A percentile compares a stretch with the other conserved stretches of the same genome.
Conservation (phyloP, 306 rosid species). For the Prunus padus region DNA sequence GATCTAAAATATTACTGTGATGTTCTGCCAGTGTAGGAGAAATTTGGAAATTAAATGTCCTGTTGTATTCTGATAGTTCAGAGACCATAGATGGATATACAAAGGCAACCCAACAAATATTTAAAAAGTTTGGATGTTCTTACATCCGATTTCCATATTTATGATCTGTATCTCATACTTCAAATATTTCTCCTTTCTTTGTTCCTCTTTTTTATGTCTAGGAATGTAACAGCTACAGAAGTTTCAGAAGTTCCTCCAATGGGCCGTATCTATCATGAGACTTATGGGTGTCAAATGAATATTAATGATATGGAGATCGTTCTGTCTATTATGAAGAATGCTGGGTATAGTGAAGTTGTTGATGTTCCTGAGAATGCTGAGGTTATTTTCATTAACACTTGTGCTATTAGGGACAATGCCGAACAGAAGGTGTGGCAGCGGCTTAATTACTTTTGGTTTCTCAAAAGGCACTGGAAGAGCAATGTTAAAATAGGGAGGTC, state of each 20-base stretch:
- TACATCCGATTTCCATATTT: background rate
- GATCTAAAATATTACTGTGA: background rate
- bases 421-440: constrained; percentile 99
- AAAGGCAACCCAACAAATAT: background rate
- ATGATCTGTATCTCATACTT: background rate
- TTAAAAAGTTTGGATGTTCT: background rate
- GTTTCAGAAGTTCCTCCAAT: constrained; percentile 53
- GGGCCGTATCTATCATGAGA: constrained; percentile 92
- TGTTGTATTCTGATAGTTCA: background rate
- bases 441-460: constrained; percentile 99
- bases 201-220: constrained; percentile 20
- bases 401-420: constrained; percentile 97
- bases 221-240: constrained; percentile 50
- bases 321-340: constrained; percentile 79
- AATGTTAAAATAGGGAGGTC: constrained; percentile 81
- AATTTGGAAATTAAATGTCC: background rate
- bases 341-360: constrained; percentile 73
- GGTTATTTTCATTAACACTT: constrained; percentile 88
- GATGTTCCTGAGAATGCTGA: constrained; percentile 88
- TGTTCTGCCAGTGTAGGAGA: background rate
- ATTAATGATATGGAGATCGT: constrained; percentile 96
- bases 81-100: background rate
- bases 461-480: constrained; percentile 88
- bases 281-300: constrained; percentile 98
- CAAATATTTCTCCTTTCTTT: background rate